Evolutionary conservation across 2,329 filamentous ascomycete genomes (phyloP), one percentile per base, ranked within the genome.

Genomic region (Cladophialophora immunda): DNA sequence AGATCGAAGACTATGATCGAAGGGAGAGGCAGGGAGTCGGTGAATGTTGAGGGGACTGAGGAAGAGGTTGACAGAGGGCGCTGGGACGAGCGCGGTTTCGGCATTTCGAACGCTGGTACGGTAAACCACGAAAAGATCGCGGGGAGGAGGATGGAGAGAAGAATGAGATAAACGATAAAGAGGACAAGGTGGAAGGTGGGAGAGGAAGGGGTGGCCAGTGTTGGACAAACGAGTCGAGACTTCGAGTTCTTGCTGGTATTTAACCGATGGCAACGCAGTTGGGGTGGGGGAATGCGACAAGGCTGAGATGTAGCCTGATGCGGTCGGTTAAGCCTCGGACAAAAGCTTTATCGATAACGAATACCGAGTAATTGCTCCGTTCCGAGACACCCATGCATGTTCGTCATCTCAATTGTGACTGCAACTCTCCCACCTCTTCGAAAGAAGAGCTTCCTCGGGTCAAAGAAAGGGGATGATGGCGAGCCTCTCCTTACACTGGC

Each of bases 1-100:
- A 98, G 88, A 78, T 98, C 95, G 81, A 98, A 97, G 70, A 95
- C 92, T 73, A 98, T 86, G 72, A 97, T 85, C 68, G 90, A 89
- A 0, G 94, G 94, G 1, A 97, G 86, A 0, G 93, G 92, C 0
- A 89, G 86, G 50, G 87, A 85, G 72, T 90, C 88, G 68, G 81
- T 87, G 79, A 90, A 88, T 13, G 86, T 89, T 17, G 27, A 77
- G 62, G 17, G 78, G 69, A 61, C 62, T 41, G 71, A n/a, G 17
- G 60, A 32, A 32, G 66, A 58, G 9, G 65, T 29, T 6, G 59
- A 47, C 19, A 32, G 32, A 56, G 58, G 61, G 13, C 25, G 29
- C 25, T 60, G 27, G 9, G 58, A 38, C 53, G 54, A 47, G 55
- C 34, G 50, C 6, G 63, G 38, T 56, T 53, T 17, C 57, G 57